Base-by-base conservation (phyloP, 805 yeast genomes). In the Grigorovia yakushimaensis region DNA sequence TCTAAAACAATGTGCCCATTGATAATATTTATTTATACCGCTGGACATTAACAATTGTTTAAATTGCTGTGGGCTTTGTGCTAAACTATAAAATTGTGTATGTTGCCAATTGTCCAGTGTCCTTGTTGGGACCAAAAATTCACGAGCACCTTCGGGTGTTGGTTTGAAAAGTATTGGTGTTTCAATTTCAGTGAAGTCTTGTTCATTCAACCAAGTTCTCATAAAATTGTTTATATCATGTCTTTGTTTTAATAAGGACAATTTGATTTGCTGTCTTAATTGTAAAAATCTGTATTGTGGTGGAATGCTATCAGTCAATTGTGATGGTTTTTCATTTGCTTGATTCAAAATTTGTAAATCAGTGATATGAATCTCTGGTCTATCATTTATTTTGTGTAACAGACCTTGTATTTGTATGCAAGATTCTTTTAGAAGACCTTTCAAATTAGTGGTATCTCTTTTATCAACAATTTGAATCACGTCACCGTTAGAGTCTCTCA, bases 121-220 rank as follows among this genome's bases (percentile, higher is more conserved):
- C 53, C 98, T 73, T 0, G 97, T 87, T 1, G 98, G 98, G 0
- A 93, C 97, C 43, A 93, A 66, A 62, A 91, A 93, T 65, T 93
- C 99, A 37, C 95, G 73, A 1, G 98, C 98, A 15, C 98, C 98
- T 65, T 93, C 98, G 0, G 98, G 98, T 0, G 98, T 93, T 1
- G 96, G 85, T 60, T 93, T 89, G 73, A 93, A 93, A 24, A 93
- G 67, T 6, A 91, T 63, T 1, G 98, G 98, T 0, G 98, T 93
- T 61, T 91, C 98, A 24, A 93, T 74, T 59, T 93, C 98, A 0
- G 77, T 76, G 62, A 93, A 93, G 1, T 66, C 67, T 18, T 65
- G 55, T 0, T 55, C 47, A 39, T 72, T 72, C 15, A 82, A 61
- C 1, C 60, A 54, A 6, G 65, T 55, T 41, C 88, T 67, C 1